phyloP scores from a whole-genome alignment of 2,329 filamentous ascomycete species.

The Penicillium capsulatum region DNA sequence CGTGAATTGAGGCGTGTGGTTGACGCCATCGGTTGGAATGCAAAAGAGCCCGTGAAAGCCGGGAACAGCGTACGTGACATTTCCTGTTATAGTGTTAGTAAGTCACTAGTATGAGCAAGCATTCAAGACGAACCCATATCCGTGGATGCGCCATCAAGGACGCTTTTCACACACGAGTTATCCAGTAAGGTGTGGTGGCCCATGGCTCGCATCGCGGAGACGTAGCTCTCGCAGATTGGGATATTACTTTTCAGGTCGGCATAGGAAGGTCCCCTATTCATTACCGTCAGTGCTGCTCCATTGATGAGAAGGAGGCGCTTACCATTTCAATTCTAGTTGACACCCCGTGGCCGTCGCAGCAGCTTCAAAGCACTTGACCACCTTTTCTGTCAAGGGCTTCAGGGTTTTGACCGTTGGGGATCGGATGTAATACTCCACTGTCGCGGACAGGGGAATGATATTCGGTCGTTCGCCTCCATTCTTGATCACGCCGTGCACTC shows the following conservation, averaged over 20 bases:
- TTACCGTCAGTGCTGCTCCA: neutral
- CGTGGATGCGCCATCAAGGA: neutral
- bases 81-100: neutral
- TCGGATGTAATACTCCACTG: constrained; percentile 45
- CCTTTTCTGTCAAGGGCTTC: constrained; percentile 23
- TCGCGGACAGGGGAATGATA: constrained; percentile 52
- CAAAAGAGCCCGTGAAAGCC: neutral
- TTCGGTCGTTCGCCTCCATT: constrained; percentile 53
- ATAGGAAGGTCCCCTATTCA: neutral
- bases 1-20: too few species aligned
- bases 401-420: constrained; percentile 40
- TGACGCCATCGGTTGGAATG: too few species aligned
- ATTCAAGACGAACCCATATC: neutral
- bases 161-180: neutral
- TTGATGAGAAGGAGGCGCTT: neutral
- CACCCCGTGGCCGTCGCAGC: constrained; percentile 33
- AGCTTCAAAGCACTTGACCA: constrained; percentile 31
- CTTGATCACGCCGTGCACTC: constrained; percentile 51
- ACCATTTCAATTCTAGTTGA: neutral
- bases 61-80: neutral
- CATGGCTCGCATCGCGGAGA: neutral
- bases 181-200: neutral
- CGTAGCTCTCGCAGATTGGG: neutral
- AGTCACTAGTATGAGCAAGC: neutral
- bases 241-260: too few species aligned